phyloP scores from a whole-genome alignment of 257 asterid genomes.

The Penstemon eatonii region DNA sequence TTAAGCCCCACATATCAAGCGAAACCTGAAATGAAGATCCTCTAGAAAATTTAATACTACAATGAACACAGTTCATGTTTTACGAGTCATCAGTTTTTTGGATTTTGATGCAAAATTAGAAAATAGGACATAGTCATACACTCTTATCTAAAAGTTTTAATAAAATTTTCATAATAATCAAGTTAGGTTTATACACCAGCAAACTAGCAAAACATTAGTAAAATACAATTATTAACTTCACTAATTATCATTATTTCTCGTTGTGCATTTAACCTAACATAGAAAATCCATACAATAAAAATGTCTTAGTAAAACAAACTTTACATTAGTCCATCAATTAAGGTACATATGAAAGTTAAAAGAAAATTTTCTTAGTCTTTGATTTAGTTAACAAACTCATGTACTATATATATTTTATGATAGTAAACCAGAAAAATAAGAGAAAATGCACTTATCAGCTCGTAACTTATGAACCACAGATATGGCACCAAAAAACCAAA shows the following conservation, averaged over 20 bases:
- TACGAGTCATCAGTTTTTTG: background rate
- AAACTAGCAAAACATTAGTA: background rate
- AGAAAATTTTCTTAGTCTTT: too few relatives aligned
- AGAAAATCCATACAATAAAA: slow-evolving; percentile 6
- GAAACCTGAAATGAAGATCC: background rate
- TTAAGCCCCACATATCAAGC: background rate
- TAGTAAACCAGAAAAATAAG: too few relatives aligned
- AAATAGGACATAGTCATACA: background rate
- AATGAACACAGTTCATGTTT: slow-evolving; percentile 3
- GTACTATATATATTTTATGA: too few relatives aligned
- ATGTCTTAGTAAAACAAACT: too few relatives aligned
- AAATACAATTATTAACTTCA: background rate
- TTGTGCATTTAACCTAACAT: too few relatives aligned
- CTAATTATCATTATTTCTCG: background rate
- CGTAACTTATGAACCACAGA: too few relatives aligned
- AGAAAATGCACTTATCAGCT: too few relatives aligned
- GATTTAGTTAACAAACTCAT: too few relatives aligned
- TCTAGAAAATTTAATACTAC: background rate
- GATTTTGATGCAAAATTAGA: background rate
- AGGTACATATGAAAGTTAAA: too few relatives aligned
- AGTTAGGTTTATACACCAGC: background rate
- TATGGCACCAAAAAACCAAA: too few relatives aligned
- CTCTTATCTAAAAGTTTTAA: background rate
- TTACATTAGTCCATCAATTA: too few relatives aligned
- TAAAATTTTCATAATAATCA: slow-evolving; percentile 1